A percentile compares a stretch with the other conserved stretches of the same genome.
phyloP scores from a whole-genome alignment of 495 filamentous ascomycete species.

The Sordaria brevicollis region DNA sequence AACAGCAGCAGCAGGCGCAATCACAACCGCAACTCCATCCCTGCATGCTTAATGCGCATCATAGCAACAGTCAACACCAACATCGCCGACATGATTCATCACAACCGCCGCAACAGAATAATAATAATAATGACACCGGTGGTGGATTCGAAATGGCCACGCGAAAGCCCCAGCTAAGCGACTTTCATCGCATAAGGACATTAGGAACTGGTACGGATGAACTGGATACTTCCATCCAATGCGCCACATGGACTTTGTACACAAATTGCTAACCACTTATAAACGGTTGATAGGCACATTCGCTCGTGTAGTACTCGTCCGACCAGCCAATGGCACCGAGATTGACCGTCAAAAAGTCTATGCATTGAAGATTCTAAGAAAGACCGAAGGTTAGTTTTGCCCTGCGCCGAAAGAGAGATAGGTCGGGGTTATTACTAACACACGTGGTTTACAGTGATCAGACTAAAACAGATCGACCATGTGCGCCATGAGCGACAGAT shows the following conservation, averaged over 20 bases:
- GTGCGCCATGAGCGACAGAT: constrained; percentile 87
- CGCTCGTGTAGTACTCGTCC: constrained; percentile 84
- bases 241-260: constrained; percentile 24
- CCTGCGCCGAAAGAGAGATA: not conserved
- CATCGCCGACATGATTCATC: not conserved
- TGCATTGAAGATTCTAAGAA: constrained; percentile 88
- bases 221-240: not conserved
- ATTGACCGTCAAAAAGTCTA: constrained; percentile 60
- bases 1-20: constrained; percentile 14
- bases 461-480: constrained; percentile 95
- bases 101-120: not conserved
- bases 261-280: constrained; percentile 4
- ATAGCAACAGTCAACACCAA: not conserved
- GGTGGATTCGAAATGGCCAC: constrained; percentile 13
- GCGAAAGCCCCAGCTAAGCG: constrained; percentile 39
- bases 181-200: constrained; percentile 82
- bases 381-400: constrained; percentile 47
- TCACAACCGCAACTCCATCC: constrained; percentile 2
- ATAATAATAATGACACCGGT: not conserved
- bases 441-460: constrained; percentile 60
- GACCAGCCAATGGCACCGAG: constrained; percentile 44
- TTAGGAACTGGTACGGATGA: constrained; percentile 65
- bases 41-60: not conserved
- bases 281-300: constrained; percentile 63
- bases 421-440: constrained; percentile 8